These are phyloP conservation scores for Cyclotella kingstonii DNA, from an alignment of 108 stramenopile genomes.

Conservation along the genomic window DNA sequence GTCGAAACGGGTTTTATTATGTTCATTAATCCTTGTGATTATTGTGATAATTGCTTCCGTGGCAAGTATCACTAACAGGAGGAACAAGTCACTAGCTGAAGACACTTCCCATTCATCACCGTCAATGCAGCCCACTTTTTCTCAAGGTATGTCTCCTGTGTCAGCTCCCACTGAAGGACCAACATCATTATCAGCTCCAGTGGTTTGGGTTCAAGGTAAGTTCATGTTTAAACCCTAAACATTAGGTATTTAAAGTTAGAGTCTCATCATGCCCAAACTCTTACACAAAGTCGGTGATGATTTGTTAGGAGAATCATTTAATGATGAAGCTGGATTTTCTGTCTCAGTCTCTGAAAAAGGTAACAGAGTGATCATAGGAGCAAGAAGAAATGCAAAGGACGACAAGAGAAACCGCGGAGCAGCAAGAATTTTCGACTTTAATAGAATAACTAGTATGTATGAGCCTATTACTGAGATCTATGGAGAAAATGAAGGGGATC, in stretches of 20 bases:
- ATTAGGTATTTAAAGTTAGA: too few relatives aligned
- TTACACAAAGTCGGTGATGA: constrained; percentile 42
- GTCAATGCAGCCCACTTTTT: constrained; percentile 6
- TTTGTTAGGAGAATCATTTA: constrained; percentile 27
- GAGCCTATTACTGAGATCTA: constrained; percentile 21
- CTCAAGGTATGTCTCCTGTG: not conserved
- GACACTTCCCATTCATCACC: too few relatives aligned
- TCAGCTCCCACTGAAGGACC: not conserved
- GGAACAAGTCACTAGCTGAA: not conserved
- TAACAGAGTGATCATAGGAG: constrained; percentile 26
- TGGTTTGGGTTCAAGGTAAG: constrained; percentile 12
- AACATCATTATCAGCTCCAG: not conserved
- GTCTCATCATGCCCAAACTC: too few relatives aligned
- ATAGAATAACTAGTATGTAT: constrained; percentile 12
- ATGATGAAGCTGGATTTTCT: constrained; percentile 45
- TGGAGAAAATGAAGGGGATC: constrained; percentile 43
- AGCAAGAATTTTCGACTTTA: constrained; percentile 36
- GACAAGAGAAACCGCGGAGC: constrained; percentile 37
- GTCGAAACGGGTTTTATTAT: constrained; percentile 17
- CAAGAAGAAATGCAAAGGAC: constrained; percentile 28
- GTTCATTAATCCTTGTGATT: constrained; percentile 1
- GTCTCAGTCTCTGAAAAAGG: constrained; percentile 41
- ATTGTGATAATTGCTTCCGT: constrained; percentile 3
- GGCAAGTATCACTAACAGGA: not conserved
- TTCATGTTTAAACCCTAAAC: too few relatives aligned